These are phyloP conservation scores for Eucommia ulmoides DNA, from an alignment of 257 asterid species.

Conservation along the genomic window DNA sequence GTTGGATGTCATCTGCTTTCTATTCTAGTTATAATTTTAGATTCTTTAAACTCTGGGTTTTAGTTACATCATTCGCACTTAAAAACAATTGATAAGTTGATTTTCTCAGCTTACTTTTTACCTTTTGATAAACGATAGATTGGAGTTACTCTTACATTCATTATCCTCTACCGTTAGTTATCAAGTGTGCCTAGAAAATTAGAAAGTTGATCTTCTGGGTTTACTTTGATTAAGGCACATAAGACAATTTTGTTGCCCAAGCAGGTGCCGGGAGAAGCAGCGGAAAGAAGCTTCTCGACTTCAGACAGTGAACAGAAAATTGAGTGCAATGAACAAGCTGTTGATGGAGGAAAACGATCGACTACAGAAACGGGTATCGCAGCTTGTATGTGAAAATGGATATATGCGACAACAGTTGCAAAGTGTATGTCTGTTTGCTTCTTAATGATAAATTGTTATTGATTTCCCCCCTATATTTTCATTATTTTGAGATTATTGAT, in stretches of 20 bases:
- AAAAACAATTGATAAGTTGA: too few relatives aligned
- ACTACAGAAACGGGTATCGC: constrained; percentile 90
- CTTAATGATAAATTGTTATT: too few relatives aligned
- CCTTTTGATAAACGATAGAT: too few relatives aligned
- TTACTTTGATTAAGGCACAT: neutral
- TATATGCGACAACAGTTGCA: constrained; percentile 74
- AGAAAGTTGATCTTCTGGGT: neutral
- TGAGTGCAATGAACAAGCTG: constrained; percentile 77
- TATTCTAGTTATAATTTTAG: too few relatives aligned
- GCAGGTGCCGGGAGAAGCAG: constrained; percentile 94
- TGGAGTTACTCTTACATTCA: too few relatives aligned
- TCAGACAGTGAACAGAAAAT: constrained; percentile 79
- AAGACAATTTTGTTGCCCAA: constrained; percentile 1
- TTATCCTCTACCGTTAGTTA: too few relatives aligned
- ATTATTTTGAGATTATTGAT: neutral
- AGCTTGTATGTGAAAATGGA: constrained; percentile 82
- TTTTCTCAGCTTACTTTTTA: too few relatives aligned
- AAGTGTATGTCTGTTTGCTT: constrained; percentile 33
- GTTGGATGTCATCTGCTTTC: too few relatives aligned
- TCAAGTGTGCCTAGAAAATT: neutral
- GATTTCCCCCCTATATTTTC: neutral
- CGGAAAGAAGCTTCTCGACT: constrained; percentile 70
- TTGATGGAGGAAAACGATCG: constrained; percentile 97
- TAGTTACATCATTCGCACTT: too few relatives aligned
- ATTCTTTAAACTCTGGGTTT: too few relatives aligned